Percentiles rank a stretch among this genome's conserved stretches.
Evolutionary conservation across 1,284 basidiomycete genomes (phyloP).

Genomic region (Polyporus tsugae): DNA sequence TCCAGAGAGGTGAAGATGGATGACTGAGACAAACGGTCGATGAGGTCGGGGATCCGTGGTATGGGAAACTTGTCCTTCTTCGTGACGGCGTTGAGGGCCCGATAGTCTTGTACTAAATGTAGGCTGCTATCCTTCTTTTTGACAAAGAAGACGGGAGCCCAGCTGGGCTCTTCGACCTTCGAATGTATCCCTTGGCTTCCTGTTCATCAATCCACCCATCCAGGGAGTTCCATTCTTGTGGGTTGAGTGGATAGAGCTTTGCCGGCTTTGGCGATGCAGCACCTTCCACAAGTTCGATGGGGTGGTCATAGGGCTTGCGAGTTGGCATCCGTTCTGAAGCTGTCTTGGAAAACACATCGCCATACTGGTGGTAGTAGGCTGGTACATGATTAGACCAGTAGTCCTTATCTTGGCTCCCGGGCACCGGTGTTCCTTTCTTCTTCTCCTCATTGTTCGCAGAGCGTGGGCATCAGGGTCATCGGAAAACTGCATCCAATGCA

Average conservation of each 20-base stretch:
- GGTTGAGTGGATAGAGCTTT: slow-evolving; percentile 38
- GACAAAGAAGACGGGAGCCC: slow-evolving; percentile 47
- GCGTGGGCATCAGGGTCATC: background rate
- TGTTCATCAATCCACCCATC: slow-evolving; percentile 15
- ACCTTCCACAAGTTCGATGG: slow-evolving; percentile 25
- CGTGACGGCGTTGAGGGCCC: slow-evolving; percentile 35
- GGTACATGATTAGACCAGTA: slow-evolving; percentile 14
- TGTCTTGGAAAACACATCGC: slow-evolving; percentile 27
- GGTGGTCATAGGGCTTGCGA: slow-evolving; percentile 26
- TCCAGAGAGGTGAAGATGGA: slow-evolving; percentile 17
- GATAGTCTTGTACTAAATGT: slow-evolving; percentile 37
- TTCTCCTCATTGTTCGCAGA: background rate
- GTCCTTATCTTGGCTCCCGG: slow-evolving; percentile 7
- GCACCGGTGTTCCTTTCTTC: slow-evolving; percentile 10
- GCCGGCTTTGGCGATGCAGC: slow-evolving; percentile 12
- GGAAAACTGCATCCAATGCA: background rate
- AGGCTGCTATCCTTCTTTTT: slow-evolving; percentile 47
- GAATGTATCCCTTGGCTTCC: slow-evolving; percentile 6
- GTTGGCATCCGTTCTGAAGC: slow-evolving; percentile 24
- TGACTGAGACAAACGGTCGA: slow-evolving; percentile 10
- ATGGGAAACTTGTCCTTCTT: slow-evolving; percentile 32
- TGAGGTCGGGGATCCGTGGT: slow-evolving; percentile 11
- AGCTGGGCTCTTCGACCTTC: slow-evolving; percentile 25
- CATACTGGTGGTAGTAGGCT: slow-evolving; percentile 18
- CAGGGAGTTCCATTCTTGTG: slow-evolving; percentile 31